Evolutionary conservation across 2,329 filamentous ascomycete genomes (phyloP).

Genomic region (Fusarium veterinarium): DNA sequence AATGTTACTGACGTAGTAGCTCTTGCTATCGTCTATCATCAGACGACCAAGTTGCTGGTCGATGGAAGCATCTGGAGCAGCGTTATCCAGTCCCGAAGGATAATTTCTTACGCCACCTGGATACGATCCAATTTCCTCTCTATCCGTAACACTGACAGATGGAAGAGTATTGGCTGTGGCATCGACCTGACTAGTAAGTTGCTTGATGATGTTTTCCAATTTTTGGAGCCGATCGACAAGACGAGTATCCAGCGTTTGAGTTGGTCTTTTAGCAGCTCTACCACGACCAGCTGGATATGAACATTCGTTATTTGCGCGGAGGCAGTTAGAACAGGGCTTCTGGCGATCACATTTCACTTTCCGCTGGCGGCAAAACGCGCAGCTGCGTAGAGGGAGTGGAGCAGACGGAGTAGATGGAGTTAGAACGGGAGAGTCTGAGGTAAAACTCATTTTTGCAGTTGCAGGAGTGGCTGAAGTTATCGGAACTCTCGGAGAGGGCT

Average conservation of each 20-base stretch:
- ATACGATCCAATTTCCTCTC: rapidly evolving
- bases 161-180: rapidly evolving
- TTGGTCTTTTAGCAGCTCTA: not conserved
- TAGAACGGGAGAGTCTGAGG: rapidly evolving
- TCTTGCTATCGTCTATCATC: not conserved
- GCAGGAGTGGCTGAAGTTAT: rapidly evolving
- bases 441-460: rapidly evolving
- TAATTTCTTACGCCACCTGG: rapidly evolving
- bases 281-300: not conserved
- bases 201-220: not conserved
- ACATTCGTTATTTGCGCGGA: rapidly evolving
- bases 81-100: not conserved
- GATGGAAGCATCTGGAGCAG: not conserved
- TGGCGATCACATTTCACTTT: not conserved
- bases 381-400: not conserved
- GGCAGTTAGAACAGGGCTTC: not conserved
- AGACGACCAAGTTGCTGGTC: not conserved
- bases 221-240: not conserved
- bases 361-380: not conserved
- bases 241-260: not conserved
- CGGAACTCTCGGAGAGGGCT: rapidly evolving
- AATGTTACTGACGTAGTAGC: constrained; percentile 7
- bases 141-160: rapidly evolving
- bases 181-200: not conserved
- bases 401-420: not conserved